Conservation (phyloP, 164 flowering plant genomes). For the Warburgia ugandensis region DNA sequence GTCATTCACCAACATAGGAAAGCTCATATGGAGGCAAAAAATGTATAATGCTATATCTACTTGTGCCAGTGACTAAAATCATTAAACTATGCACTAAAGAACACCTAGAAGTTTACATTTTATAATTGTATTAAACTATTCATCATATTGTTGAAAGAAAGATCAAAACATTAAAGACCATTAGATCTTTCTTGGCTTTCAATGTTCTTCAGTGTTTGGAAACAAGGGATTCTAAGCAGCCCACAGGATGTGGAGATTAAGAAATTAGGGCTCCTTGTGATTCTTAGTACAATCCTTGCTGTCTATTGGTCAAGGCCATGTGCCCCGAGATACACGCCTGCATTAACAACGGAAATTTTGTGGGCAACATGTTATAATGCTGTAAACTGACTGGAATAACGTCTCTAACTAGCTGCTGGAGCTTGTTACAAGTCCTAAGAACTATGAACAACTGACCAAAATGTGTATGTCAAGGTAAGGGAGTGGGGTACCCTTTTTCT, state of each 20-base stretch:
- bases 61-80: neutral
- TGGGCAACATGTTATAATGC: no score
- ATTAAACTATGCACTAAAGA: no score
- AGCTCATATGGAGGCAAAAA: neutral
- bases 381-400: no score
- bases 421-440: no score
- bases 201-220: slow-evolving; percentile 2
- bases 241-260: slow-evolving; percentile 11
- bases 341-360: no score
- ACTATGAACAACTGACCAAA: no score
- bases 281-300: slow-evolving; percentile 12
- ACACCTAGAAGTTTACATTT: no score
- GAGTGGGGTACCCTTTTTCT: no score
- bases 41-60: neutral
- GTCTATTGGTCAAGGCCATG: slow-evolving; percentile 17
- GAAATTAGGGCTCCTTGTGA: slow-evolving; percentile 18
- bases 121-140: no score
- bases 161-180: neutral
- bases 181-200: slow-evolving; percentile 17
- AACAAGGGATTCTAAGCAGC: slow-evolving; percentile 5
- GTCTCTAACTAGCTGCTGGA: no score
- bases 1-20: slow-evolving; percentile 4
- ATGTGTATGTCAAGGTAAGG: no score
- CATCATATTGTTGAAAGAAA: no score
- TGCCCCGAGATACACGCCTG: slow-evolving; percentile 18